Evolutionary conservation across 129 eudicot species (phyloP).

Genomic region (Flaveria ramosissima): DNA sequence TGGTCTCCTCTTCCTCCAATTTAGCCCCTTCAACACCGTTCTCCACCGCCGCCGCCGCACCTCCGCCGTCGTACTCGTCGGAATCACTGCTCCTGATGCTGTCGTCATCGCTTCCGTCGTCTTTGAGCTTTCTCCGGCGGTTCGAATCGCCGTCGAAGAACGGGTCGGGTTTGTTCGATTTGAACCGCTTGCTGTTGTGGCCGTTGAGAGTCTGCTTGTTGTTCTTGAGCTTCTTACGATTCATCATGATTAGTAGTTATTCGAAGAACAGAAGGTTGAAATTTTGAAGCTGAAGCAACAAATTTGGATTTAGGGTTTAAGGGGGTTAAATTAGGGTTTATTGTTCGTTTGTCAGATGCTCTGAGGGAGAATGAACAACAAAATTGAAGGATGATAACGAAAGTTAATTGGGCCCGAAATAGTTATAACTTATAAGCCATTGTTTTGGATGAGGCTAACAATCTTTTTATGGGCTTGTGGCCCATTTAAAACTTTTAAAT

Average conservation of each 20-base stretch:
- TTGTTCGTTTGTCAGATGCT: not conserved
- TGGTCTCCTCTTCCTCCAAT: constrained; percentile 57
- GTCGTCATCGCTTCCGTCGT: constrained; percentile 26
- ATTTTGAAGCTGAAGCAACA: not conserved
- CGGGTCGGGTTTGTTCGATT: constrained; percentile 43
- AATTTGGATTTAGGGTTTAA: constrained; percentile 24
- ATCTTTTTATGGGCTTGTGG: not conserved
- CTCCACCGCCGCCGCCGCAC: constrained; percentile 28
- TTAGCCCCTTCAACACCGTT: constrained; percentile 33
- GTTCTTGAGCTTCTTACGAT: constrained; percentile 14
- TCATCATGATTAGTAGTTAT: constrained; percentile 26
- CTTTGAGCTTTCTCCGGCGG: constrained; percentile 31
- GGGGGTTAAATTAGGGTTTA: constrained; percentile 33
- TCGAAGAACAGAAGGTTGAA: constrained; percentile 13
- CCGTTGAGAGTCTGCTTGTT: constrained; percentile 20
- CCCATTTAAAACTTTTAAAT: not conserved
- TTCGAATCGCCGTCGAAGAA: constrained; percentile 45
- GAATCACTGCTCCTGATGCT: constrained; percentile 45
- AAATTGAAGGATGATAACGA: constrained; percentile 11
- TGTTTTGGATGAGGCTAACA: no score
- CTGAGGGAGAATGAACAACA: not conserved
- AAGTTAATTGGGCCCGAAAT: constrained; percentile 14
- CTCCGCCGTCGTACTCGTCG: constrained; percentile 31
- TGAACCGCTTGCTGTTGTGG: constrained; percentile 30
- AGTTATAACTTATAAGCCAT: not conserved